Conservation (phyloP, 371 early-diverging fungal genomes). For the Phascolomyces articulosus region DNA sequence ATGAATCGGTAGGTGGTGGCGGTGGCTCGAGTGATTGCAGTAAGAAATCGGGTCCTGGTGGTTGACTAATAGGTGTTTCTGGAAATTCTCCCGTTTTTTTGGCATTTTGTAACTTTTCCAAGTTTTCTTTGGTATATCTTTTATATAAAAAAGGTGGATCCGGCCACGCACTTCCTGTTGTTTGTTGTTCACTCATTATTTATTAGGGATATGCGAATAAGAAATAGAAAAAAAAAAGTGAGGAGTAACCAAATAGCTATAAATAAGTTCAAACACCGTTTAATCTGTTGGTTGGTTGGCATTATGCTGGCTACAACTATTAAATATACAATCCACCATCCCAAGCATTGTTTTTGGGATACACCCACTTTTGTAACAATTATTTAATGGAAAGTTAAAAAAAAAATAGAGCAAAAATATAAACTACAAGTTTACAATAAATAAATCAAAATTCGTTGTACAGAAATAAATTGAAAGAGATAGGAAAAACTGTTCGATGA, state of each 20-base stretch:
- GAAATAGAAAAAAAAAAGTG: background rate
- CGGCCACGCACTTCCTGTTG: slow-evolving; percentile 62
- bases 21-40: slow-evolving; percentile 64
- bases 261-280: no score
- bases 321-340: no score
- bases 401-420: no score
- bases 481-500: no score
- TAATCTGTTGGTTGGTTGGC: no score
- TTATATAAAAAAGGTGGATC: slow-evolving; percentile 70
- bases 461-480: no score
- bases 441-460: no score
- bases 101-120: slow-evolving; percentile 43
- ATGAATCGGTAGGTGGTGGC: slow-evolving; percentile 59
- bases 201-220: background rate
- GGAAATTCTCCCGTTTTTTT: slow-evolving; percentile 26
- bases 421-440: no score
- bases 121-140: slow-evolving; percentile 67
- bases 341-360: no score
- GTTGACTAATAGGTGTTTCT: slow-evolving; percentile 28
- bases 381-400: no score
- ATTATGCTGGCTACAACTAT: no score
- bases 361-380: no score
- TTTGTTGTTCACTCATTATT: slow-evolving; percentile 19
- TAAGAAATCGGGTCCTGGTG: slow-evolving; percentile 49
- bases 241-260: background rate